These are phyloP conservation scores for Phycomyces nitens DNA, from an alignment of 192 early-diverging fungal species.

Conservation along the genomic window DNA sequence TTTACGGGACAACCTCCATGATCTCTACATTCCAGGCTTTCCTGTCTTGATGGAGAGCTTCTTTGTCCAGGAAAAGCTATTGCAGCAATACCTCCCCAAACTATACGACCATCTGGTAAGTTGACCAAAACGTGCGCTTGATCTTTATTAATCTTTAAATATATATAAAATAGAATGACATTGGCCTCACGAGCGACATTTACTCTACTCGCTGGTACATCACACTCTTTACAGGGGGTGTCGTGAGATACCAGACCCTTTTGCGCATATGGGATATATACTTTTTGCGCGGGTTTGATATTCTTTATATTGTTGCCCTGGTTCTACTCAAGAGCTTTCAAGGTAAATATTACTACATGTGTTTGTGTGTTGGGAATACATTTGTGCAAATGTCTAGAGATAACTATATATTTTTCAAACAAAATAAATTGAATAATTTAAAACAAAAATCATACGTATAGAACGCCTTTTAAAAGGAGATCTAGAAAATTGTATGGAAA, in stretches of 20 bases:
- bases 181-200: slow-evolving; percentile 46
- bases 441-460: slow-evolving; percentile 4
- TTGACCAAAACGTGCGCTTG: background rate
- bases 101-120: slow-evolving; percentile 46
- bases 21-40: slow-evolving; percentile 53
- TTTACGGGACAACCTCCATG: slow-evolving; percentile 42
- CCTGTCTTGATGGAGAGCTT: slow-evolving; percentile 53
- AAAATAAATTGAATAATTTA: too few species aligned
- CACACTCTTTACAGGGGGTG: slow-evolving; percentile 51
- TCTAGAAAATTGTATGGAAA: slow-evolving; percentile 45
- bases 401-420: too few species aligned
- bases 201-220: slow-evolving; percentile 61
- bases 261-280: slow-evolving; percentile 56
- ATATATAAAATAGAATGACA: slow-evolving; percentile 29
- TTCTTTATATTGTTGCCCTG: slow-evolving; percentile 50
- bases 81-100: slow-evolving; percentile 43
- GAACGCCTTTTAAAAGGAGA: slow-evolving; percentile 38
- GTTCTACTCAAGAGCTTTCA: slow-evolving; percentile 43
- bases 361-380: too few species aligned
- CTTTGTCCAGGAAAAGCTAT: slow-evolving; percentile 51
- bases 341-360: slow-evolving; percentile 38
- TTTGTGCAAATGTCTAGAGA: too few species aligned
- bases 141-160: background rate
- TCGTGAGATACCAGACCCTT: slow-evolving; percentile 48
- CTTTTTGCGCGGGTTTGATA: slow-evolving; percentile 49